Conservation (phyloP, 768 basidiomycete species). For the Auriscalpium microsporum region DNA sequence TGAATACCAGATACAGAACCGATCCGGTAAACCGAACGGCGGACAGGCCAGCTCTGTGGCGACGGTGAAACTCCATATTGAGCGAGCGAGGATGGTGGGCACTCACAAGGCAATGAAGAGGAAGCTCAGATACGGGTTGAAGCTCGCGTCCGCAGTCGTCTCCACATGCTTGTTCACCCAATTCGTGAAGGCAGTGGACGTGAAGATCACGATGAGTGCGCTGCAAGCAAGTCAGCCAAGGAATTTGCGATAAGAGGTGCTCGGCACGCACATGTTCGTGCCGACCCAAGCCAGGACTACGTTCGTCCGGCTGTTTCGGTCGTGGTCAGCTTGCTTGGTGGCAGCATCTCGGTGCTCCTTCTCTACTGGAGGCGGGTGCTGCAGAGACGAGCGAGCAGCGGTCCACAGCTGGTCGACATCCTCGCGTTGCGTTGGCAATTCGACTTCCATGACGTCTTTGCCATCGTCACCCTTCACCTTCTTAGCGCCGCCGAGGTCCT, state of each 20-base stretch:
- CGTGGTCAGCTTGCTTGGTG: constrained; percentile 84
- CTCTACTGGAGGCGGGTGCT: constrained; percentile 58
- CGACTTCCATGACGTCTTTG: constrained; percentile 81
- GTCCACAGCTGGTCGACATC: constrained; percentile 85
- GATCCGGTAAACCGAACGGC: constrained; percentile 78
- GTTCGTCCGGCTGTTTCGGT: constrained; percentile 77
- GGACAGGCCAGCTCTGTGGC: constrained; percentile 62
- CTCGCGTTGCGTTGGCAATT: constrained; percentile 71
- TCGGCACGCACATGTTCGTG: constrained; percentile 62
- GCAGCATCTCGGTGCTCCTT: constrained; percentile 80
- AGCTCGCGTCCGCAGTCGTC: constrained; percentile 40
- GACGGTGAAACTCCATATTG: no score
- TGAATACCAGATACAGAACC: constrained; percentile 67
- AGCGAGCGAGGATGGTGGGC: background rate
- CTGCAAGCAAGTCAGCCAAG: constrained; percentile 24
- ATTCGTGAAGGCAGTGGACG: constrained; percentile 63
- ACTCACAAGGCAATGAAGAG: constrained; percentile 60
- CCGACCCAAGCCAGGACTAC: constrained; percentile 80
- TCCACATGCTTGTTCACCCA: constrained; percentile 61
- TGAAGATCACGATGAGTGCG: constrained; percentile 67
- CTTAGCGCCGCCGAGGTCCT: constrained; percentile 87
- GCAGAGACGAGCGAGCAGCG: constrained; percentile 63
- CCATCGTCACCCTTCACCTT: constrained; percentile 80
- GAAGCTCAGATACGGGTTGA: constrained; percentile 87
- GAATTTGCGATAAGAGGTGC: constrained; percentile 1